phyloP scores from a whole-genome alignment of 2,329 filamentous ascomycete genomes.

The Nectriaceae sp. region DNA sequence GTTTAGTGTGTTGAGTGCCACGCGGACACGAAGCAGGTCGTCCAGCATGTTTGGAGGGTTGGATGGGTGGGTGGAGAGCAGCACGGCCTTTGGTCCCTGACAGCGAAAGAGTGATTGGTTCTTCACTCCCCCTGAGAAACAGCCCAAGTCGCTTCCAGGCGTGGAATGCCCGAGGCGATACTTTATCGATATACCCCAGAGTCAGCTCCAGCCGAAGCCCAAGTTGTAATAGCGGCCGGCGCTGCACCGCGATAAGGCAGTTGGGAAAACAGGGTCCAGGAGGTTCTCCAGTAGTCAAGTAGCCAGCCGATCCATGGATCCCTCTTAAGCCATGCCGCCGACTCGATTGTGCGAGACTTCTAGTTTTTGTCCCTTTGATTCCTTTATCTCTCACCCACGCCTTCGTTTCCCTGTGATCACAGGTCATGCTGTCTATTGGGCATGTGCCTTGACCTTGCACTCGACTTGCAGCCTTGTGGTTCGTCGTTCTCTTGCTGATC shows the following conservation, averaged over 20 bases:
- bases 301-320: background rate
- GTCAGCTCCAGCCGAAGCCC: no score
- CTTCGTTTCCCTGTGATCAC: slow-evolving; percentile 21
- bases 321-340: background rate
- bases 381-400: slow-evolving; percentile 1
- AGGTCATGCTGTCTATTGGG: slow-evolving; percentile 25
- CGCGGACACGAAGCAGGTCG: slow-evolving; percentile 19
- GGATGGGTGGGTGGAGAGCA: slow-evolving; percentile 10
- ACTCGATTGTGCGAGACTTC: background rate
- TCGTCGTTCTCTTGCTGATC: background rate
- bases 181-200: slow-evolving; percentile 5
- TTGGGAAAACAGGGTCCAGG: slow-evolving; percentile 13
- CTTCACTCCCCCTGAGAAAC: background rate
- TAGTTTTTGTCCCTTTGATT: background rate
- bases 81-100: background rate
- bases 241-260: slow-evolving; percentile 13
- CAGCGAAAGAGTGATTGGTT: background rate
- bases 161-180: slow-evolving; percentile 12
- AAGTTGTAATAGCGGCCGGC: background rate
- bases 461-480: background rate
- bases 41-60: slow-evolving; percentile 17
- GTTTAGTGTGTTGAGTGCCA: slow-evolving; percentile 12
- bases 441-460: slow-evolving; percentile 24
- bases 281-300: background rate
- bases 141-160: slow-evolving; percentile 18